Evolutionary conservation across 257 asterid species (phyloP), one percentile per base, ranked within the genome.

Genomic region (Lantana camara): DNA sequence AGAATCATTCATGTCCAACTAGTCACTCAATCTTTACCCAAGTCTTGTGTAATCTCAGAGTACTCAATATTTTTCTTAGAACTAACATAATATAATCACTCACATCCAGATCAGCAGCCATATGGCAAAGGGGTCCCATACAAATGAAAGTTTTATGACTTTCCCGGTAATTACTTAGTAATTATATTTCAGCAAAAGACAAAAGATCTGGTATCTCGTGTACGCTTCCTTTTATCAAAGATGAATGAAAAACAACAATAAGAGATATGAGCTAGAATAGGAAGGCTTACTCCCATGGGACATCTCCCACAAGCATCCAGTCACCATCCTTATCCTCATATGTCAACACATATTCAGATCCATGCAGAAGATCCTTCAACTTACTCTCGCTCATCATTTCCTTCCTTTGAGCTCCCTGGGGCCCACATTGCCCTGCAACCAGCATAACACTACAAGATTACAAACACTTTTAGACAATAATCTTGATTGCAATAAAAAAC

Each of bases 261-360:
- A 44, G 4, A 40, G 29, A 15, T 35, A 40, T 17, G 13, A 51
- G 23, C 30, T 9, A 14, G 50, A 47, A 24, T 13, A 19, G 7
- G 40, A 35, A 56, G 57, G 45, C 86, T 83, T 77, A 86, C 95
- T 81, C 90, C 95, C 95, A 86, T 11, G 90, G 95, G 14, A 83
- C 95, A 79, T 86, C 95, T 41, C 94, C 90, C 12, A 85, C 90
- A 45, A 85, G 94, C 94, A 85, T 85, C 94, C 90, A 83, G 69
- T 86, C 95, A 23, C 85, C 88, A 79, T 86, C 91, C 69, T 83
- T 83, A 68, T 86, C 95, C 82, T 86, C 88, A n/a, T 79, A 86
- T 3, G 95, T 81, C 10, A 83, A 83, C 40, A 86, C 95, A 55
- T 86, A 79, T 63, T 86, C 95, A 19, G 95, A 81, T 71, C 91